phyloP scores from a whole-genome alignment of 164 flowering plant genomes.

The Malania oleifera region DNA sequence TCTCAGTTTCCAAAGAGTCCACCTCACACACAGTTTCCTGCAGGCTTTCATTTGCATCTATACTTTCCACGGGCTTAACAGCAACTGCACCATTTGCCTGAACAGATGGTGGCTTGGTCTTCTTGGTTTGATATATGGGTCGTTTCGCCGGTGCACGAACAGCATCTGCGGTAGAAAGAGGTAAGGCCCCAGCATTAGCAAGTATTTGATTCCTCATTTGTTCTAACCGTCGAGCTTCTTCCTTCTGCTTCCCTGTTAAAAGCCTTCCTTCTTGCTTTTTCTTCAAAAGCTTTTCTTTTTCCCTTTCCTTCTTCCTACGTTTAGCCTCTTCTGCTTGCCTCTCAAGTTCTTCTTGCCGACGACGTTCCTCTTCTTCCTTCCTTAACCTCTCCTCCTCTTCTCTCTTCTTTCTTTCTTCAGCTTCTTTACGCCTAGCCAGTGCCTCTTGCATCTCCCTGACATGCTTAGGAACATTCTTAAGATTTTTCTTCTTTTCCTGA shows the following conservation, averaged over 20 bases:
- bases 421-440: constrained; percentile 76
- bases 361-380: constrained; percentile 90
- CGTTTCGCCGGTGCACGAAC: constrained; percentile 40
- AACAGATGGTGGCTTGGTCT: constrained; percentile 42
- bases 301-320: constrained; percentile 78
- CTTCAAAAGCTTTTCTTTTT: constrained; percentile 81
- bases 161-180: constrained; percentile 37
- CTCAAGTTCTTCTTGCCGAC: constrained; percentile 71
- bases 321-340: constrained; percentile 81
- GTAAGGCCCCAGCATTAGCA: constrained; percentile 38
- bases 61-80: constrained; percentile 29
- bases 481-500: constrained; percentile 32
- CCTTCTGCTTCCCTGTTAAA: constrained; percentile 86
- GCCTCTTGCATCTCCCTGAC: constrained; percentile 98
- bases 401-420: constrained; percentile 72
- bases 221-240: constrained; percentile 73
- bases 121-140: constrained; percentile 72
- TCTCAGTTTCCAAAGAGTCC: constrained; percentile 36
- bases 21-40: constrained; percentile 26
- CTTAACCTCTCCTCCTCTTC: constrained; percentile 88
- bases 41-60: constrained; percentile 30
- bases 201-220: constrained; percentile 84
- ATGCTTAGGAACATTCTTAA: constrained; percentile 84
- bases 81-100: constrained; percentile 46
- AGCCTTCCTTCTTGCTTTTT: constrained; percentile 82